phyloP scores from a whole-genome alignment of 257 asterid genomes.

The Fraxinus excelsior region DNA sequence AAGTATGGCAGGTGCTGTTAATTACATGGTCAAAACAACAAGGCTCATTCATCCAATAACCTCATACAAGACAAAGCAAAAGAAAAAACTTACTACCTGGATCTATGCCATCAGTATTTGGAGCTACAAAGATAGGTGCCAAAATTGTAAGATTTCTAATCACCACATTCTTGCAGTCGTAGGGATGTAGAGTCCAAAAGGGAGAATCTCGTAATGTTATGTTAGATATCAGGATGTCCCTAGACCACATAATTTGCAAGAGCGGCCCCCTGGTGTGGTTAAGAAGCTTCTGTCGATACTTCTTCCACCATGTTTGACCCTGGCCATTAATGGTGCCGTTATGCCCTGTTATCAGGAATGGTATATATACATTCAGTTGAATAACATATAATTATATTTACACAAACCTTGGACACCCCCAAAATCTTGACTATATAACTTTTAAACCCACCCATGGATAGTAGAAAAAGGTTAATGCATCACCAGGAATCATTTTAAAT shows the following conservation, averaged over 20 bases:
- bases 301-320: slow-evolving; percentile 83
- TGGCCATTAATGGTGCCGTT: slow-evolving; percentile 83
- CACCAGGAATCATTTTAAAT: not conserved
- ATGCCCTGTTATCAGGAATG: slow-evolving; percentile 54
- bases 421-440: not conserved
- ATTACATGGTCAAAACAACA: not conserved
- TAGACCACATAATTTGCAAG: slow-evolving; percentile 83
- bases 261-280: slow-evolving; percentile 85
- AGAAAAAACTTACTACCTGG: slow-evolving; percentile 50
- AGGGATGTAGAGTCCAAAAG: slow-evolving; percentile 88
- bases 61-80: not conserved
- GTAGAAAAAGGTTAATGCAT: not conserved
- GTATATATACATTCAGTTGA: slow-evolving; percentile 25
- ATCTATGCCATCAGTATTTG: slow-evolving; percentile 90
- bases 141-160: slow-evolving; percentile 62
- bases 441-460: not conserved
- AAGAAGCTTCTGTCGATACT: slow-evolving; percentile 61
- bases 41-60: slow-evolving; percentile 18
- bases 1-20: not conserved
- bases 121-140: slow-evolving; percentile 70
- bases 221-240: slow-evolving; percentile 61
- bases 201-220: slow-evolving; percentile 77
- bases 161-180: slow-evolving; percentile 73
- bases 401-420: slow-evolving; percentile 18
- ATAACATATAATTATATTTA: slow-evolving; percentile 8